phyloP scores from a whole-genome alignment of 2,329 filamentous ascomycete genomes.

The Fusarium subtropicale region DNA sequence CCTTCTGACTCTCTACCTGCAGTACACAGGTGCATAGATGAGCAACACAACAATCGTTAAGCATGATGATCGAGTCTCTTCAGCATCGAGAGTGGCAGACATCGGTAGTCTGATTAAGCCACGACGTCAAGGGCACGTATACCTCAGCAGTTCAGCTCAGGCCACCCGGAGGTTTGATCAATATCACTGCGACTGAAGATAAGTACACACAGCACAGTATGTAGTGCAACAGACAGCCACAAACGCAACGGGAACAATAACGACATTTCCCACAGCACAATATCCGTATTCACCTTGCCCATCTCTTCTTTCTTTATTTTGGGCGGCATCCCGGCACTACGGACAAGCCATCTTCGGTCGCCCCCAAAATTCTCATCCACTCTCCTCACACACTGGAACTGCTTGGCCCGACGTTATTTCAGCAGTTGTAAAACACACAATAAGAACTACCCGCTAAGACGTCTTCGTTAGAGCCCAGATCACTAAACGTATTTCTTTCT shows the following conservation, averaged over 20 bases:
- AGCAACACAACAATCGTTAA: constrained; percentile 25
- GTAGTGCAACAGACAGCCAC: constrained; percentile 25
- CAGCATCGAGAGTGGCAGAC: constrained; percentile 22
- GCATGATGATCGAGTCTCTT: constrained; percentile 12
- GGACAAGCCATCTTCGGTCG: constrained; percentile 42
- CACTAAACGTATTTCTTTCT: constrained; percentile 7
- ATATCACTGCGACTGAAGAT: background rate
- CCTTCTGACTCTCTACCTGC: constrained; percentile 39
- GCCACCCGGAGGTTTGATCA: constrained; percentile 14
- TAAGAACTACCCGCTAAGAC: constrained; percentile 26
- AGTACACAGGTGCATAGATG: constrained; percentile 12
- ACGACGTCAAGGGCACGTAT: constrained; percentile 15
- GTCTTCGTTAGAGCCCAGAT: constrained; percentile 9
- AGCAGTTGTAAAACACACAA: constrained; percentile 34
- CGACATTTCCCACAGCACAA: constrained; percentile 30
- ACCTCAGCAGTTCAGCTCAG: constrained; percentile 18
- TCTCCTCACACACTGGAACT: constrained; percentile 17
- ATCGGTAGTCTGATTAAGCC: constrained; percentile 15
- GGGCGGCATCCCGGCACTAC: constrained; percentile 34
- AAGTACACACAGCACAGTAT: background rate
- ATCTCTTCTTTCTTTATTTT: background rate
- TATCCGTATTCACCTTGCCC: constrained; percentile 5
- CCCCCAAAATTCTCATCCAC: constrained; percentile 34
- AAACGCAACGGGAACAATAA: constrained; percentile 12
- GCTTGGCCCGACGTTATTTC: constrained; percentile 26